Conservation (phyloP, 306 rosid genomes). For the Cicer arietinum region DNA sequence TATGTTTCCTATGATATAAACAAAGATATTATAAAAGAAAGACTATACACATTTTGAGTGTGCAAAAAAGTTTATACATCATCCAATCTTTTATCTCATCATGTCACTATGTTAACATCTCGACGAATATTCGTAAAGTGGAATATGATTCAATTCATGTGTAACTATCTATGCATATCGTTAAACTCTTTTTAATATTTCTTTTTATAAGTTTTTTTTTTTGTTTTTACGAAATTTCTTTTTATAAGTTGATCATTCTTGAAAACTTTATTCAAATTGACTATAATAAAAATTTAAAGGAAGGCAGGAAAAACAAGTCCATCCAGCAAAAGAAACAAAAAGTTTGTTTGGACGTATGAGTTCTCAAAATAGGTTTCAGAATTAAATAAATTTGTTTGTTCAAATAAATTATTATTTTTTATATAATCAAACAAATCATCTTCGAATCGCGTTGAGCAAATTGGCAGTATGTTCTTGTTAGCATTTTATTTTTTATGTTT, state of each 20-base stretch:
- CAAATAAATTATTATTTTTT: background rate
- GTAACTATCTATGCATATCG: too few species aligned
- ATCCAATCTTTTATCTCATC: too few species aligned
- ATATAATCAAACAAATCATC: background rate
- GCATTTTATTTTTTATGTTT: slow-evolving; percentile 12
- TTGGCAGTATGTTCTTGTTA: slow-evolving; percentile 38
- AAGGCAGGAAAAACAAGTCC: background rate
- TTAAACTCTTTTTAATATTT: too few species aligned
- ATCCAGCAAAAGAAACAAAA: background rate
- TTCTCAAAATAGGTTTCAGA: background rate
- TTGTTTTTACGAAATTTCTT: background rate
- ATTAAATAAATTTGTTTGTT: background rate
- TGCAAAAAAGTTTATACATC: too few species aligned
- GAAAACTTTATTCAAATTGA: background rate
- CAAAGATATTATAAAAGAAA: too few species aligned
- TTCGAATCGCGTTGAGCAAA: slow-evolving; percentile 11
- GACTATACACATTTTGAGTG: too few species aligned
- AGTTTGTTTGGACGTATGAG: background rate
- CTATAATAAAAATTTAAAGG: background rate
- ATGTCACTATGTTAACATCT: too few species aligned
- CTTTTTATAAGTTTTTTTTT: too few species aligned
- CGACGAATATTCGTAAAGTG: too few species aligned
- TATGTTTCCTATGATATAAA: too few species aligned
- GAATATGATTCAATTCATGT: too few species aligned
- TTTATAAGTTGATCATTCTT: too few species aligned